Evolutionary conservation across 306 rosid species (phyloP).

Genomic region (Macrotyloma uniflorum): DNA sequence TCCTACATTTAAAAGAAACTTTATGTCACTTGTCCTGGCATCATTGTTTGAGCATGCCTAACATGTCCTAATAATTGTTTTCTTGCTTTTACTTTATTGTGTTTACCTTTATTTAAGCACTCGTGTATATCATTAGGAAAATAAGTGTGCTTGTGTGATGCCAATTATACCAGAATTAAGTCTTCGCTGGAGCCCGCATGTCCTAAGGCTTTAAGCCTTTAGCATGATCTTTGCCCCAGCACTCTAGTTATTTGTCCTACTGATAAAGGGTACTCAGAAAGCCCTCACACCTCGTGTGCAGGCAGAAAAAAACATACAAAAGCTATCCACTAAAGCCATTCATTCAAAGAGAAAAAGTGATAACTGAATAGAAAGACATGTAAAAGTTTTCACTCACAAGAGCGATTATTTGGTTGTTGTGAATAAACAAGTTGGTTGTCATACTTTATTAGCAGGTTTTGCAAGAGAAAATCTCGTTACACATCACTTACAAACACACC

Average conservation of each 20-base stretch:
- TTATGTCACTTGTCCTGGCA: constrained; percentile 66
- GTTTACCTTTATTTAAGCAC: constrained; percentile 55
- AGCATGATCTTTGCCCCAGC: constrained; percentile 35
- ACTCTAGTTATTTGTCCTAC: constrained; percentile 38
- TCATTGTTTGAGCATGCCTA: constrained; percentile 71
- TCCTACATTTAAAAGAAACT: constrained; percentile 47
- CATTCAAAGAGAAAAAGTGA: constrained; percentile 1
- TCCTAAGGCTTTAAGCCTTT: constrained; percentile 36
- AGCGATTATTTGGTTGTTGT: constrained; percentile 17
- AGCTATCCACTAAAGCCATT: constrained; percentile 5
- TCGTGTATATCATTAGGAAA: constrained; percentile 38
- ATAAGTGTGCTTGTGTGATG: constrained; percentile 25
- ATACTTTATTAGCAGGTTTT: constrained; percentile 3
- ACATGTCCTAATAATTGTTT: constrained; percentile 51
- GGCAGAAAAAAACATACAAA: constrained; percentile 28
- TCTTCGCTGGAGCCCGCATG: constrained; percentile 51
- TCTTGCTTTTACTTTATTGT: constrained; percentile 55
- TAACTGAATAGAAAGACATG: constrained; percentile 3
- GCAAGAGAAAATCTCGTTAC: not conserved
- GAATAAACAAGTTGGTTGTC: not conserved
- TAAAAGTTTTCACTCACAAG: not conserved
- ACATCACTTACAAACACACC: constrained; percentile 21
- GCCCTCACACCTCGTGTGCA: constrained; percentile 34
- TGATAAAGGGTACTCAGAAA: constrained; percentile 37
- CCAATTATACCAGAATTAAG: constrained; percentile 36